phyloP scores from a whole-genome alignment of 2,329 filamentous ascomycete species.

The Neoascochyta sp. region DNA sequence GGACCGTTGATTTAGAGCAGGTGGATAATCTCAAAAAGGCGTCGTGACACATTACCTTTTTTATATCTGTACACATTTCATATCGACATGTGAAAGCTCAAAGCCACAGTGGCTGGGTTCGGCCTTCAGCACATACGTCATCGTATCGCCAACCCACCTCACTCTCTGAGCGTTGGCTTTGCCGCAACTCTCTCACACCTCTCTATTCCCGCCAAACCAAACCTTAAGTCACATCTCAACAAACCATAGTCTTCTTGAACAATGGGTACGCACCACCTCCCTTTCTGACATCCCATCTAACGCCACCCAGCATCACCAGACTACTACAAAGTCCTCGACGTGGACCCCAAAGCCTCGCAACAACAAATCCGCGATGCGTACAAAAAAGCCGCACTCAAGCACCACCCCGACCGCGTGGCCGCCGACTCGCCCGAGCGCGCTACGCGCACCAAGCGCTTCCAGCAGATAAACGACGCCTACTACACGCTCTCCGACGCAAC shows the following conservation, averaged over 20 bases:
- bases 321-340: slow-evolving; percentile 52
- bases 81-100: slow-evolving; percentile 10
- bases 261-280: slow-evolving; percentile 1
- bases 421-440: slow-evolving; percentile 77
- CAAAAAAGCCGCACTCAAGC: slow-evolving; percentile 87
- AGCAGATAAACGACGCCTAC: slow-evolving; percentile 89
- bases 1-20: too few relatives aligned
- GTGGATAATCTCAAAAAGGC: too few relatives aligned
- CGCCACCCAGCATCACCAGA: slow-evolving; percentile 3
- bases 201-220: background rate
- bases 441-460: slow-evolving; percentile 79
- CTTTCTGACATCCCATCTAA: slow-evolving; percentile 1
- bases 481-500: slow-evolving; percentile 79
- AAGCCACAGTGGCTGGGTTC: slow-evolving; percentile 14
- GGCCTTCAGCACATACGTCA: slow-evolving; percentile 5
- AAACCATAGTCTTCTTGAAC: slow-evolving; percentile 1
- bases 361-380: slow-evolving; percentile 91
- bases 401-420: slow-evolving; percentile 87
- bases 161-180: slow-evolving; percentile 2
- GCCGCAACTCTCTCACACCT: background rate
- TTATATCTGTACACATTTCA: too few relatives aligned
- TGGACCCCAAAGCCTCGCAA: slow-evolving; percentile 69
- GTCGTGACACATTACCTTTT: too few relatives aligned
- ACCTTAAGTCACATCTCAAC: background rate
- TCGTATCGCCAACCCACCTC: slow-evolving; percentile 5